Conservation (phyloP, 495 filamentous ascomycete species). For the Choiromyces venosus region DNA sequence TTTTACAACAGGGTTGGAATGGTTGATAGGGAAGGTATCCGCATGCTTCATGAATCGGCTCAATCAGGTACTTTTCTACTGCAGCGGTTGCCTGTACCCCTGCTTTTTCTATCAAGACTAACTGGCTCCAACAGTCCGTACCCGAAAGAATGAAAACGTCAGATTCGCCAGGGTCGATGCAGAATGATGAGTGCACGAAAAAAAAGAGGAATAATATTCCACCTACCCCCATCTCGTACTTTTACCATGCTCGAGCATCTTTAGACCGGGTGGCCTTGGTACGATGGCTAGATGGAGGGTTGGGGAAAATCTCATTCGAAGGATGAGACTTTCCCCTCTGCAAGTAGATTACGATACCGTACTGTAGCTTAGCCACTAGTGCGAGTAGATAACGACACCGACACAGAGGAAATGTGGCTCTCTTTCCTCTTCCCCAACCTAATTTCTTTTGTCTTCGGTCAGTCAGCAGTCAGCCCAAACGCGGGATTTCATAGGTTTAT, state of each 20-base stretch:
- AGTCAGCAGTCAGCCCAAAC: background rate
- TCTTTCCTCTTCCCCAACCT: background rate
- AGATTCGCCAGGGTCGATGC: background rate
- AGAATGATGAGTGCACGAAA: background rate
- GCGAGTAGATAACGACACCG: background rate
- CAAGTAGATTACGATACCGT: background rate
- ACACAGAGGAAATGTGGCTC: background rate
- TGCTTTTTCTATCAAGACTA: background rate
- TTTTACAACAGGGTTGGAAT: background rate
- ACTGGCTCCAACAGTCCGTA: background rate
- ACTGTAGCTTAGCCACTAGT: no score
- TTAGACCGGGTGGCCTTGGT: background rate
- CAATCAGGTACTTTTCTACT: background rate
- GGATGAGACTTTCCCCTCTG: background rate
- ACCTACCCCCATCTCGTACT: background rate
- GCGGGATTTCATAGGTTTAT: background rate
- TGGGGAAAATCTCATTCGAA: background rate
- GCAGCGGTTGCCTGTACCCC: background rate
- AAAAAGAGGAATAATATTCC: background rate
- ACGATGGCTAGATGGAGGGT: background rate
- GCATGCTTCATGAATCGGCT: background rate
- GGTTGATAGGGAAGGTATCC: background rate
- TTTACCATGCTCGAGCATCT: background rate
- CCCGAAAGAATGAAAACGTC: background rate
- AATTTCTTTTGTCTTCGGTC: background rate